phyloP scores from a whole-genome alignment of 805 yeast genomes.

The Candida morakotiae region DNA sequence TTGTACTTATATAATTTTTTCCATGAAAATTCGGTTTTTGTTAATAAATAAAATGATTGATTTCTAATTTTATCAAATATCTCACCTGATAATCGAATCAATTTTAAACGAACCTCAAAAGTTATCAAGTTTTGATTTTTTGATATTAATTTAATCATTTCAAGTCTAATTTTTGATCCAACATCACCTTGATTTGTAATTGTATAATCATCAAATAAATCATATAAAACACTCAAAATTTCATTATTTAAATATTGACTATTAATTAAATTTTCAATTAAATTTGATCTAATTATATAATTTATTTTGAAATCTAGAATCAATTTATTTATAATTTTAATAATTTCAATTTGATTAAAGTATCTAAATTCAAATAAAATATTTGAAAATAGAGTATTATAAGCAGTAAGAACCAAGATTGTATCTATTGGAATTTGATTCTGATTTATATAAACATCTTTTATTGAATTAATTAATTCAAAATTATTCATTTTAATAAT shows the following conservation, averaged over 20 bases:
- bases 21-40: slow-evolving; percentile 8
- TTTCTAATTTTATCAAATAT: slow-evolving; percentile 52
- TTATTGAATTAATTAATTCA: slow-evolving; percentile 9
- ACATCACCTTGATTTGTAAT: slow-evolving; percentile 84
- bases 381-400: slow-evolving; percentile 19
- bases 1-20: slow-evolving; percentile 4
- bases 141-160: slow-evolving; percentile 41
- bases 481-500: slow-evolving; percentile 10
- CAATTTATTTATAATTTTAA: slow-evolving; percentile 20
- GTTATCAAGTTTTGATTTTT: slow-evolving; percentile 17
- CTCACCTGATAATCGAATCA: slow-evolving; percentile 61
- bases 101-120: slow-evolving; percentile 20
- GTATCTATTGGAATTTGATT: slow-evolving; percentile 12
- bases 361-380: slow-evolving; percentile 21
- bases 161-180: slow-evolving; percentile 68
- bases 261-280: slow-evolving; percentile 20
- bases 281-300: slow-evolving; percentile 22
- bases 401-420: slow-evolving; percentile 34
- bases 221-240: slow-evolving; percentile 13
- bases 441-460: slow-evolving; percentile 13
- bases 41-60: slow-evolving; percentile 34
- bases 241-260: slow-evolving; percentile 6
- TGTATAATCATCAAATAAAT: slow-evolving; percentile 70
- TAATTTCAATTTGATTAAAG: slow-evolving; percentile 12
- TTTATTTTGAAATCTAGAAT: slow-evolving; percentile 23